These are phyloP conservation scores for Sugiyamaella castrensis DNA, from an alignment of 1,139 yeast species.

Conservation along the genomic window DNA sequence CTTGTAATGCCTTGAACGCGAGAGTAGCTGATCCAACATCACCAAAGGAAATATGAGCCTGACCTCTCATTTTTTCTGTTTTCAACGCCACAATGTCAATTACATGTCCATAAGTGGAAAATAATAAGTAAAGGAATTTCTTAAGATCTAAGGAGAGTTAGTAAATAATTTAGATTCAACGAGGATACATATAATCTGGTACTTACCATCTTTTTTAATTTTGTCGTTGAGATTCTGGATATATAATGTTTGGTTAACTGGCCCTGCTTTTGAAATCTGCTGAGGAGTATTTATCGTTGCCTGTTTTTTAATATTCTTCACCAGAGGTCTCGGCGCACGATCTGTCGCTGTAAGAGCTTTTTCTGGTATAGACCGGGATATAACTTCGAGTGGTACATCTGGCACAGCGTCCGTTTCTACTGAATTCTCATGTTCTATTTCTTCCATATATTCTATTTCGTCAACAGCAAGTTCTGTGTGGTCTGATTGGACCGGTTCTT, in stretches of 20 bases:
- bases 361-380: neutral
- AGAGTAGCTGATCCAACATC: slow-evolving; percentile 49
- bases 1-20: slow-evolving; percentile 53
- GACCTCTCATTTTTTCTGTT: slow-evolving; percentile 60
- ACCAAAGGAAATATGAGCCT: slow-evolving; percentile 66
- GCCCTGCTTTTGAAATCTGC: slow-evolving; percentile 19
- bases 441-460: neutral
- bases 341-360: too few relatives aligned
- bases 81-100: slow-evolving; percentile 51
- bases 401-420: neutral
- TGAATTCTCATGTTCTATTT: neutral
- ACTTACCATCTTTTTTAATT: slow-evolving; percentile 41
- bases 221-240: slow-evolving; percentile 65
- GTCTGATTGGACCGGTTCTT: too few relatives aligned
- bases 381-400: neutral
- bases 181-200: neutral
- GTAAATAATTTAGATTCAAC: neutral
- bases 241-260: slow-evolving; percentile 54
- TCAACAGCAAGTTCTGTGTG: slow-evolving; percentile 1
- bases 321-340: neutral
- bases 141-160: slow-evolving; percentile 40
- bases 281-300: neutral
- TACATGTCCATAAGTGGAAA: slow-evolving; percentile 67
- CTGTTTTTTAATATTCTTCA: neutral
- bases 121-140: slow-evolving; percentile 57